Percentiles rank a stretch among this genome's conserved stretches.
phyloP scores from a whole-genome alignment of 495 filamentous ascomycete species.

The Aspergillus sclerotiicarbonarius region DNA sequence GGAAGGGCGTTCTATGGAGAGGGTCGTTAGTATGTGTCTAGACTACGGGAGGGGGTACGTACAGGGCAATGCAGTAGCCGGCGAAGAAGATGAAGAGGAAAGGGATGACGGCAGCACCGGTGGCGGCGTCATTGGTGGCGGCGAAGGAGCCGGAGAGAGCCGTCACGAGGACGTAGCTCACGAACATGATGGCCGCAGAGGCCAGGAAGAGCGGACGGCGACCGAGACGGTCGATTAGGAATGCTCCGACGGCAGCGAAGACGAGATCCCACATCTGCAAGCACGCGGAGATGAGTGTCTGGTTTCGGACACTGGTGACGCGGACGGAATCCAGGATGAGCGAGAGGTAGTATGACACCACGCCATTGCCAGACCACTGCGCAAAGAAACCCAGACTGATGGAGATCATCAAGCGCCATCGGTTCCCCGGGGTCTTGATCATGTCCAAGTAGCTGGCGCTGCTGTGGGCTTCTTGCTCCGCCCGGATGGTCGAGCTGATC shows the following conservation, averaged over 20 bases:
- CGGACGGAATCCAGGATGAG: slow-evolving; percentile 55
- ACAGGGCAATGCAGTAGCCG: slow-evolving; percentile 59
- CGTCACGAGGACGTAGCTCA: slow-evolving; percentile 55
- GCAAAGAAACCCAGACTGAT: slow-evolving; percentile 63
- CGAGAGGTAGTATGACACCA: slow-evolving; percentile 61
- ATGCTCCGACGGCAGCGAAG: slow-evolving; percentile 51
- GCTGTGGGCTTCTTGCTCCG: slow-evolving; percentile 29
- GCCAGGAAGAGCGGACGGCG: slow-evolving; percentile 56
- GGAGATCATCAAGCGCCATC: slow-evolving; percentile 55
- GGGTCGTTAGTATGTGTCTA: not conserved
- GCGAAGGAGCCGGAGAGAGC: slow-evolving; percentile 53
- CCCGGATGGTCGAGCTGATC: slow-evolving; percentile 22
- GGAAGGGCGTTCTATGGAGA: slow-evolving; percentile 47
- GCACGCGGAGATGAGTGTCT: slow-evolving; percentile 34
- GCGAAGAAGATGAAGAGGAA: slow-evolving; percentile 59
- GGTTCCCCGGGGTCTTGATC: slow-evolving; percentile 65
- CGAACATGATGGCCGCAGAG: slow-evolving; percentile 55
- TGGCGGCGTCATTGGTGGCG: slow-evolving; percentile 24
- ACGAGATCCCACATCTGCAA: slow-evolving; percentile 41
- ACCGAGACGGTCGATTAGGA: slow-evolving; percentile 55
- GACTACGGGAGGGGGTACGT: slow-evolving; percentile 3
- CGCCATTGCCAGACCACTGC: slow-evolving; percentile 65
- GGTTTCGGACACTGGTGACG: slow-evolving; percentile 42
- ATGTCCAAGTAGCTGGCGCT: slow-evolving; percentile 49
- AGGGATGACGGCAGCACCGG: slow-evolving; percentile 55